Base-by-base conservation (phyloP, 1,139 yeast species). In the Magnusiomyces fungicola region DNA sequence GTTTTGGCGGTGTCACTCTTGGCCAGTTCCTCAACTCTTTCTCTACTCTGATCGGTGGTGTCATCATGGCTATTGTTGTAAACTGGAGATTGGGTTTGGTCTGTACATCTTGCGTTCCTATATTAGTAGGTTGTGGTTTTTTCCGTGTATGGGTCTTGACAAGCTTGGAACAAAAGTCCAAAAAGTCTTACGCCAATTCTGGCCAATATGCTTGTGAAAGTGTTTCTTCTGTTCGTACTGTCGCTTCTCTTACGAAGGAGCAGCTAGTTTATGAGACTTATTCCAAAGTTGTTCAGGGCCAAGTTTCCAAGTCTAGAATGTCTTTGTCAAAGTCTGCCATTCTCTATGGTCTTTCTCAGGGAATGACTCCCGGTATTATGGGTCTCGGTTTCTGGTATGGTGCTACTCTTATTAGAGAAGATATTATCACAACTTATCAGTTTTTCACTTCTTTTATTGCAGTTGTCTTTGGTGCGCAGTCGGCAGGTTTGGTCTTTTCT, bases 401-500 rank as follows among this genome's bases (percentile, higher is more conserved):
- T 27, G 55, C 70, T 16, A 62, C 66, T 6, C 54, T 66, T 45
- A 50, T 68, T 54, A 58, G 61, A 45, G 60, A 60, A 39, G 57
- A 53, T 23, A 54, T 55, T 24, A 51, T 57, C n/a, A 52, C 62
- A 3, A 32, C 47, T 14, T 57, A 59, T 53, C 61, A 59, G 46
- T 68, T 66, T 58, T 67, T 66, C 44, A 68, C 66, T 36, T 69
- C 69, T 14, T 66, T 67, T 47, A 56, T 61, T 50, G 60, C 66
- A 50, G 82, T 95, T 1, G 84, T 88, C 12, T 85, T 85, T 62
- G 96, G 96, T 9, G 72, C 90, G 33, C 92, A 95, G 7, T 81
- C 83, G 53, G 89, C 90, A 56, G 90, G 89, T 57, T 81, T 94
- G 2, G 94, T 87, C 56, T 71, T 88, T 57, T 87, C 89, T 80